A percentile compares a stretch with the other conserved stretches of the same genome.
Evolutionary conservation across 495 filamentous ascomycete genomes (phyloP).

Genomic region (Entonaema liquescens): DNA sequence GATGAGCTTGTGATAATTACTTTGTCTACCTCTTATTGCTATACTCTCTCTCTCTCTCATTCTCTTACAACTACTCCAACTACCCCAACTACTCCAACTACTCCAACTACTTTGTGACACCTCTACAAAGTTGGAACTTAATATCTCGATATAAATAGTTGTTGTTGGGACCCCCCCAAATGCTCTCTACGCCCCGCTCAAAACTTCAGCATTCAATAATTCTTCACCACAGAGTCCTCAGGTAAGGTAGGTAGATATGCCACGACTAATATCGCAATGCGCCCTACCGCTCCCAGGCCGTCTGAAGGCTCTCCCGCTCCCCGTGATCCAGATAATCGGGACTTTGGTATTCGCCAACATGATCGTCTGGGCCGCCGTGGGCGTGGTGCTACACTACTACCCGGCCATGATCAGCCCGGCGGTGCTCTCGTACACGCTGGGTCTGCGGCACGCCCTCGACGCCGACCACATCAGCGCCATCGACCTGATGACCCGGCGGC

Average conservation of each 20-base stretch:
- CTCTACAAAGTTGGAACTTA: not conserved
- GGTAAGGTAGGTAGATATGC: slow-evolving; percentile 12
- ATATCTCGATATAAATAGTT: not conserved
- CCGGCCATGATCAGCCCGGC: slow-evolving; percentile 76
- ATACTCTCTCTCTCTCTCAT: not conserved
- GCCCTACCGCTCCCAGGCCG: slow-evolving; percentile 37
- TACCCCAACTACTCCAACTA: too few relatives aligned
- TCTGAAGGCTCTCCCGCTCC: slow-evolving; percentile 63
- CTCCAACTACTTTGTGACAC: too few relatives aligned
- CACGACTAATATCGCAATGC: slow-evolving; percentile 14
- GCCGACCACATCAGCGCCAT: slow-evolving; percentile 98
- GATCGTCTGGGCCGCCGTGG: slow-evolving; percentile 76
- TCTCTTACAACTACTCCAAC: not conserved
- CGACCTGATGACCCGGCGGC: slow-evolving; percentile 90
- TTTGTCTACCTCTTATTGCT: not conserved
- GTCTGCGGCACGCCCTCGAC: slow-evolving; percentile 92
- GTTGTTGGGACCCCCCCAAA: not conserved
- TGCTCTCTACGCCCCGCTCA: not conserved
- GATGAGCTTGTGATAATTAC: not conserved
- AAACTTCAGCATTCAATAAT: not conserved
- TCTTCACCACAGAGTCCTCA: too few relatives aligned
- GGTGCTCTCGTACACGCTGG: slow-evolving; percentile 86
- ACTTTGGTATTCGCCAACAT: slow-evolving; percentile 72
- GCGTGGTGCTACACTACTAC: slow-evolving; percentile 67
- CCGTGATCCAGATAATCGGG: slow-evolving; percentile 72